phyloP scores from a whole-genome alignment of 208 protist species.

The Leishmania martiniquensis region DNA sequence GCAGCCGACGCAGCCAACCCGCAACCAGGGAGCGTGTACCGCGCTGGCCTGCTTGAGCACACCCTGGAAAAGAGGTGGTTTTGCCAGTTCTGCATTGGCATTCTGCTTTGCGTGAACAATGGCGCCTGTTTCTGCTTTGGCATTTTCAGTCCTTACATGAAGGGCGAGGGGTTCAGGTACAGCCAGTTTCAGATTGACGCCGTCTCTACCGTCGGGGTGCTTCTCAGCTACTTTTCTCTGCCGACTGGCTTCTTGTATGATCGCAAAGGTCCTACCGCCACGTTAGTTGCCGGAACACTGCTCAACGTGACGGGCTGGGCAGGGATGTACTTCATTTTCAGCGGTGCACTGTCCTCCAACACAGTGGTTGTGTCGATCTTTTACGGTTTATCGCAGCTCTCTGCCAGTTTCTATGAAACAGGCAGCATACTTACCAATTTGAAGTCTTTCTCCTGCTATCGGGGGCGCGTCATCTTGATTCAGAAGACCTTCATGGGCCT shows the following conservation, averaged over 20 bases:
- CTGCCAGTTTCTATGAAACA: constrained; percentile 85
- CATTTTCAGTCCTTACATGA: constrained; percentile 79
- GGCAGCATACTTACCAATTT: constrained; percentile 79
- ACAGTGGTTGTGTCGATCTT: constrained; percentile 61
- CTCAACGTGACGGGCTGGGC: constrained; percentile 75
- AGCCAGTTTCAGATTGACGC: constrained; percentile 65
- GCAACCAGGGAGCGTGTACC: neutral
- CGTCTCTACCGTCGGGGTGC: constrained; percentile 71
- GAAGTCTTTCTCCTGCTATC: constrained; percentile 73
- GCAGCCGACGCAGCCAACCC: neutral
- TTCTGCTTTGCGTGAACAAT: constrained; percentile 82
- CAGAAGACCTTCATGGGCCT: constrained; percentile 91
- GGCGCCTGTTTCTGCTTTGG: constrained; percentile 82
- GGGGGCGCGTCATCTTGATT: constrained; percentile 78
- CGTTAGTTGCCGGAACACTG: constrained; percentile 55
- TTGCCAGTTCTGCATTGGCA: constrained; percentile 77
- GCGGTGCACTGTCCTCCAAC: constrained; percentile 42
- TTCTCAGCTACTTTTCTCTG: constrained; percentile 85
- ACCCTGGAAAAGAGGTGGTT: constrained; percentile 73
- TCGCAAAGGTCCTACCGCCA: constrained; percentile 48
- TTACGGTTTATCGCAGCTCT: constrained; percentile 79
- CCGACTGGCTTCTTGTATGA: constrained; percentile 84
- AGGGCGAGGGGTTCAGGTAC: constrained; percentile 50
- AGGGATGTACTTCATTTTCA: constrained; percentile 76
- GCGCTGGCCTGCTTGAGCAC: constrained; percentile 8